Percentiles rank a stretch among this genome's conserved stretches.
Conservation (phyloP, 768 basidiomycete species). For the Phylloporus rhodoxanthus region DNA sequence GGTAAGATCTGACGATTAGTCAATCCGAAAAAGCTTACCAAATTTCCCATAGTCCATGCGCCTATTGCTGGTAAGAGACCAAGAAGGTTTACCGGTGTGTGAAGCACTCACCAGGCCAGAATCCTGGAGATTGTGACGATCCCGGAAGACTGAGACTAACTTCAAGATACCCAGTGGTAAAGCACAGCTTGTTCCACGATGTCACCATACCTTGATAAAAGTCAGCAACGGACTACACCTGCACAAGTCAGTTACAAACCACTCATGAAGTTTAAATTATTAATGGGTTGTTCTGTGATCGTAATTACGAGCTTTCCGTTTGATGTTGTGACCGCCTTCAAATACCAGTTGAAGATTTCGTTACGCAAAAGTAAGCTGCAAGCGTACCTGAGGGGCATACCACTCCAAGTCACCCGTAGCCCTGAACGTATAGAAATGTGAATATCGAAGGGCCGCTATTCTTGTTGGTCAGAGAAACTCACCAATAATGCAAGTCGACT, state of each 20-base stretch:
- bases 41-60: conserved; percentile 75
- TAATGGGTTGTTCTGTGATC: conserved; percentile 58
- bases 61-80: conserved; percentile 29
- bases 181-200: conserved; percentile 94
- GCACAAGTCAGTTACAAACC: conserved; percentile 38
- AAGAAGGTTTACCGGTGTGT: not conserved
- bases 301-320: conserved; percentile 80
- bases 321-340: conserved; percentile 62
- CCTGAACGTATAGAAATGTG: conserved; percentile 20
- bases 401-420: conserved; percentile 78
- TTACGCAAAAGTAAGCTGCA: conserved; percentile 1
- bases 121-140: conserved; percentile 50
- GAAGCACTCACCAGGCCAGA: conserved; percentile 75
- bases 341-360: not conserved
- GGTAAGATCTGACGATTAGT: conserved; percentile 8
- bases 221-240: conserved; percentile 3
- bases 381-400: conserved; percentile 66
- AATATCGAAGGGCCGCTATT: not conserved
- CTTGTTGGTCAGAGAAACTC: conserved; percentile 4
- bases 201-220: conserved; percentile 55
- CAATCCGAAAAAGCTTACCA: conserved; percentile 23
- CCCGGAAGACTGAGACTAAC: conserved; percentile 75
- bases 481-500: conserved; percentile 81
- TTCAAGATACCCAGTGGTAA: conserved; percentile 89
- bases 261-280: conserved; percentile 80